A percentile compares a stretch with the other conserved stretches of the same genome.
Conservation (phyloP, 2,329 filamentous ascomycete species). For the Chaetoscypha palmicola region DNA sequence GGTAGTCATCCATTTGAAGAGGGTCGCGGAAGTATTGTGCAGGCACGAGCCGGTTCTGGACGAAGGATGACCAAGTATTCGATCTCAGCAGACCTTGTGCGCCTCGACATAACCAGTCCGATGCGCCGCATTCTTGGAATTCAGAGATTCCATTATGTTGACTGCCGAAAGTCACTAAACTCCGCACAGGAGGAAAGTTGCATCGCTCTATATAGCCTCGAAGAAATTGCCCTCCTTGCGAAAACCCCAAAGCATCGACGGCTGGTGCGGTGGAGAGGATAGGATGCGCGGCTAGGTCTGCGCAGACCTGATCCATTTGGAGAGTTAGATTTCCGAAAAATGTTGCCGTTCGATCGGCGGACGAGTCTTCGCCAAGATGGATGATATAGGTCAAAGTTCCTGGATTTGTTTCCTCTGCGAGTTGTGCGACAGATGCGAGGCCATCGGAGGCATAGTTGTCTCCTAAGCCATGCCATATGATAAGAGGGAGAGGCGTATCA, state of each 20-base stretch:
- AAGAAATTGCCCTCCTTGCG: conserved; percentile 94
- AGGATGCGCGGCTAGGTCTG: conserved; percentile 64
- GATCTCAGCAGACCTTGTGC: conserved; percentile 71
- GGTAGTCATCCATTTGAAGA: conserved; percentile 61
- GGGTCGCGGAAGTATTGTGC: conserved; percentile 90
- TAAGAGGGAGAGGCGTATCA: conserved; percentile 72
- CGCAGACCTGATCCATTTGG: conserved; percentile 72
- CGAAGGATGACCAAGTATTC: conserved; percentile 73
- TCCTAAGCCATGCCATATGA: conserved; percentile 86
- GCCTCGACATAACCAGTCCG: conserved; percentile 74
- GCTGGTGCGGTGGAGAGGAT: conserved; percentile 76
- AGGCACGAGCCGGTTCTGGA: conserved; percentile 76
- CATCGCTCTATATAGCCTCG: conserved; percentile 85
- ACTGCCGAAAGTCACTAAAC: conserved; percentile 62
- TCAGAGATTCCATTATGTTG: conserved; percentile 78
- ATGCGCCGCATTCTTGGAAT: conserved; percentile 65
- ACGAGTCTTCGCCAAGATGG: conserved; percentile 54
- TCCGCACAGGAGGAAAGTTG: conserved; percentile 52
- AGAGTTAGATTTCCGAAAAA: conserved; percentile 86
- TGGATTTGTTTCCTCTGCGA: conserved; percentile 67
- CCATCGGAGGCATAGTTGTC: conserved; percentile 73
- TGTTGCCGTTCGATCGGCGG: conserved; percentile 69
- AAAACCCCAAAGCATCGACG: conserved; percentile 89
- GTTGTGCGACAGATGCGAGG: conserved; percentile 60
- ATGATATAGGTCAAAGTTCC: conserved; percentile 81